phyloP scores from a whole-genome alignment of 2,329 filamentous ascomycete species.

The Cladophialophora exuberans region DNA sequence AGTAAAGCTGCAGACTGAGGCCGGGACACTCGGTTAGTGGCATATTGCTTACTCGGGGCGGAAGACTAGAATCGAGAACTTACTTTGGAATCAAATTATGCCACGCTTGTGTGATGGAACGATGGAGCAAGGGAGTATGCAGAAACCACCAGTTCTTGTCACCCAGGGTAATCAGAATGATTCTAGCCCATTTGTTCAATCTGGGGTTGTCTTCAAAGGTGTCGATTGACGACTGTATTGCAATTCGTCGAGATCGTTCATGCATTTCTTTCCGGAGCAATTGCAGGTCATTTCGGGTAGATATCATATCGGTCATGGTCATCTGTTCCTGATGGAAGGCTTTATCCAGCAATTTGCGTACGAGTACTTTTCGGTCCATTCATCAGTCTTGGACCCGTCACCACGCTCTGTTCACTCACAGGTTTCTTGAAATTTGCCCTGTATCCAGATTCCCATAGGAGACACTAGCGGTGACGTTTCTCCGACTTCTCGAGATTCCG shows the following conservation, averaged over 20 bases:
- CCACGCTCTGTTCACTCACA: not conserved
- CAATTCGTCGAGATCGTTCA: not conserved
- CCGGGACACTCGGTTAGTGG: not conserved
- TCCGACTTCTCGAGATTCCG: not conserved
- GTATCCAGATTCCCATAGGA: not conserved
- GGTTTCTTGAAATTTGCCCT: slow-evolving; percentile 2
- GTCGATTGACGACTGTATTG: not conserved
- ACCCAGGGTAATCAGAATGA: not conserved
- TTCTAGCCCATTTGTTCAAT: not conserved
- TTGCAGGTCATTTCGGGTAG: slow-evolving; percentile 1
- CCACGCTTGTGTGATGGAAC: slow-evolving; percentile 1
- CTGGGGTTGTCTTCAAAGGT: not conserved
- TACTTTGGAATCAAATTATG: slow-evolving; percentile 5
- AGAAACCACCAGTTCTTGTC: slow-evolving; percentile 8
- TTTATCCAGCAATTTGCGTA: slow-evolving; percentile 1
- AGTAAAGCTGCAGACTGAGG: not conserved
- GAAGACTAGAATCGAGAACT: not conserved
- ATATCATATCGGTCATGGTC: not conserved
- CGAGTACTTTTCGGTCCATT: not conserved
- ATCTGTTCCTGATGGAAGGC: not conserved
- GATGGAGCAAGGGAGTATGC: slow-evolving; percentile 2
- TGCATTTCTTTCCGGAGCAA: not conserved
- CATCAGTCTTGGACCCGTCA: not conserved
- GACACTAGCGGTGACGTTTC: not conserved
- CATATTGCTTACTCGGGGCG: not conserved